Conservation (phyloP, 805 yeast species). For the Debaryomyces tyrocola region DNA sequence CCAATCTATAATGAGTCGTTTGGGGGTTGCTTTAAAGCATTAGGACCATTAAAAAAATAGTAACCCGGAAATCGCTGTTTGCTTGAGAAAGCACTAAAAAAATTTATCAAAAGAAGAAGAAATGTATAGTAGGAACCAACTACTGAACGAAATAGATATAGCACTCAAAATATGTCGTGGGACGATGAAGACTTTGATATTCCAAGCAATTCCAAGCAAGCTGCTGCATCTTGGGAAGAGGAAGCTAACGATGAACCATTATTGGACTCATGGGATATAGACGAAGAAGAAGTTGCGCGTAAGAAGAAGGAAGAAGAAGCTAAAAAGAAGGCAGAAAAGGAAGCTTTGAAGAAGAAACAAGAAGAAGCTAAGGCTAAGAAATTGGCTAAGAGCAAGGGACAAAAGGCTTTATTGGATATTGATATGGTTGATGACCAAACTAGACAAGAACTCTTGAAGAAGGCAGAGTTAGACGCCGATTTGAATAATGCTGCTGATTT, state of each 20-base stretch:
- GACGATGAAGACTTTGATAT: constrained; percentile 92
- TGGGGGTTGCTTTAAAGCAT: not conserved
- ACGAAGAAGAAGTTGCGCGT: constrained; percentile 65
- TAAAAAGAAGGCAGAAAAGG: constrained; percentile 41
- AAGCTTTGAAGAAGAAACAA: constrained; percentile 44
- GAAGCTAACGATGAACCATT: constrained; percentile 76
- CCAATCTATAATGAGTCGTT: too few species aligned
- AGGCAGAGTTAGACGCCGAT: constrained; percentile 84
- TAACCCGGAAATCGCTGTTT: not conserved
- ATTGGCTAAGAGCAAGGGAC: constrained; percentile 37
- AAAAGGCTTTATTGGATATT: constrained; percentile 50
- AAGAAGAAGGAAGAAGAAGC: constrained; percentile 45
- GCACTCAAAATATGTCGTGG: constrained; percentile 43
- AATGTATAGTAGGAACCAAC: not conserved
- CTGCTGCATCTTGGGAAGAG: constrained; percentile 81
- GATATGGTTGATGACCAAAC: constrained; percentile 72
- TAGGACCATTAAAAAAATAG: not conserved
- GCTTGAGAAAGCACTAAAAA: not conserved
- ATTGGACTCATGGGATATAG: constrained; percentile 85
- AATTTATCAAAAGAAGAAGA: not conserved
- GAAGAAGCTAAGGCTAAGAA: constrained; percentile 51
- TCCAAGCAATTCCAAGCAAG: constrained; percentile 50
- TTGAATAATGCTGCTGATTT: constrained; percentile 90
- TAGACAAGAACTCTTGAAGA: constrained; percentile 68
- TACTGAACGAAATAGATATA: not conserved